phyloP scores from a whole-genome alignment of 495 filamentous ascomycete genomes.

The Aspergillus heteromorphus region DNA sequence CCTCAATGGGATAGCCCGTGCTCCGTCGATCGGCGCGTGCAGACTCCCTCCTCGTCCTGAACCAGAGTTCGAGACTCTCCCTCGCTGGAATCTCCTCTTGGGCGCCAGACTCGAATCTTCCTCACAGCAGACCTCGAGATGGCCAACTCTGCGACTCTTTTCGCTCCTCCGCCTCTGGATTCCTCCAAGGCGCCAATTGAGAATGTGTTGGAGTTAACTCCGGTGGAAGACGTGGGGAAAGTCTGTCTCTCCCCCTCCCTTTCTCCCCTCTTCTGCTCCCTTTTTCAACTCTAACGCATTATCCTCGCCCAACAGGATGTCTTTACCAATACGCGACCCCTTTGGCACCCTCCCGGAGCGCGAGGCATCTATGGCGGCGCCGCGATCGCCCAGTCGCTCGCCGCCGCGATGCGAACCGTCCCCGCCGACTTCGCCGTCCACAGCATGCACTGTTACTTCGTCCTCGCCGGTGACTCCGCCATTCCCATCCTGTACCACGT shows the following conservation, averaged over 20 bases:
- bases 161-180: conserved; percentile 68
- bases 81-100: not conserved
- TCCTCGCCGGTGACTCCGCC: conserved; percentile 77
- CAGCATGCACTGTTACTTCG: conserved; percentile 98
- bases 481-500: conserved; percentile 91
- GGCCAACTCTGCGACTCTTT: conserved; percentile 56
- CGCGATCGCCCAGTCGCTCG: conserved; percentile 86
- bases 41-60: not conserved
- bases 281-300: conserved; percentile 2
- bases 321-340: conserved; percentile 85
- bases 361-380: conserved; percentile 90
- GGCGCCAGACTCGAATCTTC: not conserved
- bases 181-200: conserved; percentile 75
- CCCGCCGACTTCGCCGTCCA: conserved; percentile 74
- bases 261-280: not conserved
- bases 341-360: conserved; percentile 88
- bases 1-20: conserved; percentile 14
- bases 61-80: not conserved
- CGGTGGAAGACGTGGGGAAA: conserved; percentile 72
- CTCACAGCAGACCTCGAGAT: conserved; percentile 13
- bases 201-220: conserved; percentile 79
- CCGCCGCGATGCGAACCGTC: conserved; percentile 83
- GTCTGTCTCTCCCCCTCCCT: conserved; percentile 38
- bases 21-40: conserved; percentile 1
- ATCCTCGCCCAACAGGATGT: conserved; percentile 52